phyloP scores from a whole-genome alignment of 2,329 filamentous ascomycete genomes.

The Colletotrichum sansevieriae region DNA sequence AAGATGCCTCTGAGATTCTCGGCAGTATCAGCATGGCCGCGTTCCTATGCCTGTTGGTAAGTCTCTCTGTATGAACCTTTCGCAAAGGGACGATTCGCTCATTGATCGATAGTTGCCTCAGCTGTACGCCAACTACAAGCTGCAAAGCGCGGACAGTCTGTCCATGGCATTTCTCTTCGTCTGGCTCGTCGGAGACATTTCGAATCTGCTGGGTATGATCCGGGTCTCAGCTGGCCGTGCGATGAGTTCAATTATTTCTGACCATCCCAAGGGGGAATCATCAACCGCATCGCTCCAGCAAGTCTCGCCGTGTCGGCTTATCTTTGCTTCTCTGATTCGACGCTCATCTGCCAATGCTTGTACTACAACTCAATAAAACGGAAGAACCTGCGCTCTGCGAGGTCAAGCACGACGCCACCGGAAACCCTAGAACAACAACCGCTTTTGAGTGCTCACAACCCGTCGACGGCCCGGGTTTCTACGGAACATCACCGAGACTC shows the following conservation, averaged over 20 bases:
- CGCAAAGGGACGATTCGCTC: background rate
- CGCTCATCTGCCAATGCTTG: conserved; percentile 34
- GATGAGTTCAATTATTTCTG: too few relatives aligned
- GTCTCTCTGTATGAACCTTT: too few relatives aligned
- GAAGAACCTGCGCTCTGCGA: background rate
- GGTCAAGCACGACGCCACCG: background rate
- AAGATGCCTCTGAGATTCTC: conserved; percentile 32
- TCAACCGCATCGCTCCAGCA: conserved; percentile 30
- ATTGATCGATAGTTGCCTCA: conserved; percentile 19
- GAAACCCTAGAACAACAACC: too few relatives aligned
- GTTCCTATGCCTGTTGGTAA: conserved; percentile 33
- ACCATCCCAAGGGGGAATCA: background rate
- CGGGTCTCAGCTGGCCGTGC: background rate
- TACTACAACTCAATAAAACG: conserved; percentile 17
- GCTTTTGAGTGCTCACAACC: too few relatives aligned
- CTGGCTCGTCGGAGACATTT: conserved; percentile 24
- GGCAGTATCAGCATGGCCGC: conserved; percentile 38
- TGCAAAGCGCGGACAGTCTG: conserved; percentile 31
- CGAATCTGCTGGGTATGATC: conserved; percentile 24
- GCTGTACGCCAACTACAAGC: conserved; percentile 24
- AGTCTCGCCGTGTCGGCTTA: conserved; percentile 25
- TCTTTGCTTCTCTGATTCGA: conserved; percentile 29
- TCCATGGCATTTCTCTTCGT: conserved; percentile 34
- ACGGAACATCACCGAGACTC: too few relatives aligned
- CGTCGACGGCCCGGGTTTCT: too few relatives aligned